Conservation (phyloP, 1,284 basidiomycete species). For the Trichosporon sp. region DNA sequence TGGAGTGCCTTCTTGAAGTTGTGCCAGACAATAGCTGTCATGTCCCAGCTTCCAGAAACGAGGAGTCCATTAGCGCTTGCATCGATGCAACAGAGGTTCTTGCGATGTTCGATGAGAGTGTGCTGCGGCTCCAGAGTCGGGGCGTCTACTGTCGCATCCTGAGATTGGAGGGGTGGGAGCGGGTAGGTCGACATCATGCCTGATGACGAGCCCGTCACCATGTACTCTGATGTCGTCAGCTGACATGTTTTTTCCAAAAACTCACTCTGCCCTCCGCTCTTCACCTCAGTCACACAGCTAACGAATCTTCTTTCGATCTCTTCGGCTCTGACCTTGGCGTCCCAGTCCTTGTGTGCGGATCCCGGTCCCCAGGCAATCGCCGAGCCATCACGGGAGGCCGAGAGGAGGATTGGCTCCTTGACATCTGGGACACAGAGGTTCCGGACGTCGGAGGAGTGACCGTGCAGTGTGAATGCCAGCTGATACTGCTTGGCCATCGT, state of each 20-base stretch:
- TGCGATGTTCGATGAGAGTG: conserved; percentile 78
- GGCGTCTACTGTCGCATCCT: conserved; percentile 51
- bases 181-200: conserved; percentile 71
- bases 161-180: conserved; percentile 25
- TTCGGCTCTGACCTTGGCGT: conserved; percentile 72
- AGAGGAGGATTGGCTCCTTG: conserved; percentile 56
- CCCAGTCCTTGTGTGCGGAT: conserved; percentile 56
- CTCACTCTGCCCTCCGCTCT: conserved; percentile 39
- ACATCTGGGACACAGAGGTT: conserved; percentile 27
- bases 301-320: conserved; percentile 65
- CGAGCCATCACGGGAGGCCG: conserved; percentile 81
- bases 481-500: conserved; percentile 54
- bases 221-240: conserved; percentile 58
- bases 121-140: conserved; percentile 64
- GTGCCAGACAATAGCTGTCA: conserved; percentile 93
- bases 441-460: conserved; percentile 46
- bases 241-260: not conserved
- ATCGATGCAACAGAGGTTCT: conserved; percentile 85
- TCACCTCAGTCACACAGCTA: conserved; percentile 48
- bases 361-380: conserved; percentile 74
- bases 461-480: conserved; percentile 67
- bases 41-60: conserved; percentile 97
- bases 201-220: conserved; percentile 78
- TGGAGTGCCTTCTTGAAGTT: conserved; percentile 68
- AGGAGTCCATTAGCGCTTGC: conserved; percentile 63